These are phyloP conservation scores for Silene conica DNA, from an alignment of 148 eudicot genomes.

Conservation along the genomic window DNA sequence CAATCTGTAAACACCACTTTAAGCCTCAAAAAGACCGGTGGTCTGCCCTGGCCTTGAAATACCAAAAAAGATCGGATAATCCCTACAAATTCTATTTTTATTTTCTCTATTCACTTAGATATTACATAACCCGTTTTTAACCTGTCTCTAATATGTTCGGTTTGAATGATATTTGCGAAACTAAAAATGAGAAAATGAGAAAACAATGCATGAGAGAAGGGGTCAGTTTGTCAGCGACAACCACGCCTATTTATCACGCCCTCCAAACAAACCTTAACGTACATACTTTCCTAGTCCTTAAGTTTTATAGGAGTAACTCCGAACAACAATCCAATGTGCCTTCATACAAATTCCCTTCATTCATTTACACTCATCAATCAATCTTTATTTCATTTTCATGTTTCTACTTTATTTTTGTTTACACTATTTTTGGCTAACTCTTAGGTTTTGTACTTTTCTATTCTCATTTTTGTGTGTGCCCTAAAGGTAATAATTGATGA, in stretches of 20 bases:
- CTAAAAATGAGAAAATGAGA: not conserved
- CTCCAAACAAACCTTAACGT: not conserved
- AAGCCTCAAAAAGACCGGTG: too few species aligned
- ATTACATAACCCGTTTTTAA: too few species aligned
- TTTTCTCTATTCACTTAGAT: too few species aligned
- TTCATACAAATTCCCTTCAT: constrained; percentile 5
- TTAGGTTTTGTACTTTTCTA: not conserved
- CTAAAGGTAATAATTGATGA: not conserved
- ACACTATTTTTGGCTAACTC: not conserved
- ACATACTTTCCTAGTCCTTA: not conserved
- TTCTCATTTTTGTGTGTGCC: constrained; percentile 7
- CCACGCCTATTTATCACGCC: constrained; percentile 23
- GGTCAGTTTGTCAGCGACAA: constrained; percentile 16
- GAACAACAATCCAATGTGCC: not conserved
- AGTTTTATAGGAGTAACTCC: not conserved
- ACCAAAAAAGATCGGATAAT: too few species aligned
- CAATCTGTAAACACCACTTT: too few species aligned
- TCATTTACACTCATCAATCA: not conserved
- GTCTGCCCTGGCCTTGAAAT: too few species aligned
- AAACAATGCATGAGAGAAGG: constrained; percentile 22
- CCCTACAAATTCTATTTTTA: too few species aligned
- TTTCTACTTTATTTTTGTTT: not conserved
- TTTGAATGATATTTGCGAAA: too few species aligned
- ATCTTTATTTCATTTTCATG: constrained; percentile 1
- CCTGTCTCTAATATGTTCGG: too few species aligned